Evolutionary conservation across 2,329 filamentous ascomycete species (phyloP).

Genomic region (Paracoccidioides brasiliensis): DNA sequence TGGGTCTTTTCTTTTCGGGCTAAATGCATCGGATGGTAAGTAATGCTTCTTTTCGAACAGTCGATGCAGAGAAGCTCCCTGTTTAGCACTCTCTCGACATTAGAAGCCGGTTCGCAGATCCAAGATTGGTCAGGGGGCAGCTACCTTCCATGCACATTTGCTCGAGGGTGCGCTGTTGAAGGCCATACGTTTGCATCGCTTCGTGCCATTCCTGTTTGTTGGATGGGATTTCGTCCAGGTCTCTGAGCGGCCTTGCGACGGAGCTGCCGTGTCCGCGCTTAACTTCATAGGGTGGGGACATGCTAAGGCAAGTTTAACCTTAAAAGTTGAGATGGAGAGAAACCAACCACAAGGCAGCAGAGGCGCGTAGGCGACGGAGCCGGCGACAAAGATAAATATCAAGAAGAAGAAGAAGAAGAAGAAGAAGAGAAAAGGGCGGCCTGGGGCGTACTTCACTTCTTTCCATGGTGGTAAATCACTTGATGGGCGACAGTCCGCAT

Average conservation of each 20-base stretch:
- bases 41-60: slow-evolving; percentile 9
- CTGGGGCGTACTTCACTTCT: not conserved
- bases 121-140: slow-evolving; percentile 2
- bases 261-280: not conserved
- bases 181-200: slow-evolving; percentile 8
- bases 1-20: slow-evolving; percentile 4
- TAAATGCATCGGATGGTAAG: slow-evolving; percentile 7
- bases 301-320: not conserved
- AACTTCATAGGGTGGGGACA: not conserved
- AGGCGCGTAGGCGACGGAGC: not conserved
- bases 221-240: slow-evolving; percentile 8
- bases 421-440: not conserved
- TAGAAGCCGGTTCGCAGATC: slow-evolving; percentile 2
- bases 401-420: not conserved
- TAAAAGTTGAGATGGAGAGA: not conserved
- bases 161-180: slow-evolving; percentile 5
- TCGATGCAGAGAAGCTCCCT: slow-evolving; percentile 9
- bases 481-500: not conserved
- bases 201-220: slow-evolving; percentile 7
- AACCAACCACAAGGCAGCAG: not conserved
- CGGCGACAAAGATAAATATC: not conserved
- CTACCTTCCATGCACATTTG: slow-evolving; percentile 8
- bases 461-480: not conserved
- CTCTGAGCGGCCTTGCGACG: slow-evolving; percentile 6
- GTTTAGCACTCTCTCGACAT: slow-evolving; percentile 2